phyloP scores from a whole-genome alignment of 2,329 filamentous ascomycete genomes.

The Xylariaceae sp. region DNA sequence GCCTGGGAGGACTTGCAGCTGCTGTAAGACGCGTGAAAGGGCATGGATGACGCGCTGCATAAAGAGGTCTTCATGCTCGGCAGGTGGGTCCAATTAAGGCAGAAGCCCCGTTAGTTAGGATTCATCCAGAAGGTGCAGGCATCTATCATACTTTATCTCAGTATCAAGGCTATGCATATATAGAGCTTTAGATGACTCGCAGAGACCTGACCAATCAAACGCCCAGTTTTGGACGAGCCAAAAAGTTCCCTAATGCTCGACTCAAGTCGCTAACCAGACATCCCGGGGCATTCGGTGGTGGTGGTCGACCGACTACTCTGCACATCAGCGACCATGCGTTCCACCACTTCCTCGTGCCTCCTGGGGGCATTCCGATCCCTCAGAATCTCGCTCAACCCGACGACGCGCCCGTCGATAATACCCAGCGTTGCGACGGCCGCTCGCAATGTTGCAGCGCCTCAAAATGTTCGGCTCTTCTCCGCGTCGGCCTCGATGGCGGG shows the following conservation, averaged over 20 bases:
- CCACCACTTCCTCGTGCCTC: constrained; percentile 41
- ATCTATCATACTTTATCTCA: neutral
- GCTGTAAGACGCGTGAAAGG: constrained; percentile 16
- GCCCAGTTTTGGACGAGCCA: neutral
- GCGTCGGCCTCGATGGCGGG: constrained; percentile 55
- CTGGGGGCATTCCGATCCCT: constrained; percentile 48
- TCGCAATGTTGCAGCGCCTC: constrained; percentile 33
- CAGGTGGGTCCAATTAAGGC: neutral
- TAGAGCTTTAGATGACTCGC: too few relatives aligned
- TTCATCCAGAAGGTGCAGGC: neutral
- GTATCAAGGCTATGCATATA: neutral
- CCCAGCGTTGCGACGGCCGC: constrained; percentile 29
- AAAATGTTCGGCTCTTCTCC: constrained; percentile 63
- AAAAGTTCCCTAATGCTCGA: constrained; percentile 7
- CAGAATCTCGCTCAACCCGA: constrained; percentile 39
- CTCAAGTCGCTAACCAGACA: neutral
- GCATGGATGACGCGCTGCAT: constrained; percentile 19
- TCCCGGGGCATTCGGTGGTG: neutral
- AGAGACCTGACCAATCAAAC: constrained; percentile 12
- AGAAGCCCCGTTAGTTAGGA: neutral
- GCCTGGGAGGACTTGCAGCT: neutral
- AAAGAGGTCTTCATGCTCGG: neutral
- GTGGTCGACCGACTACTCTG: constrained; percentile 8
- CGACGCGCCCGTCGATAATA: constrained; percentile 36
- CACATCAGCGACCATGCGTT: constrained; percentile 41